Evolutionary conservation across 163 green algal genomes (phyloP).

Genomic region (Chloromonas sp.): DNA sequence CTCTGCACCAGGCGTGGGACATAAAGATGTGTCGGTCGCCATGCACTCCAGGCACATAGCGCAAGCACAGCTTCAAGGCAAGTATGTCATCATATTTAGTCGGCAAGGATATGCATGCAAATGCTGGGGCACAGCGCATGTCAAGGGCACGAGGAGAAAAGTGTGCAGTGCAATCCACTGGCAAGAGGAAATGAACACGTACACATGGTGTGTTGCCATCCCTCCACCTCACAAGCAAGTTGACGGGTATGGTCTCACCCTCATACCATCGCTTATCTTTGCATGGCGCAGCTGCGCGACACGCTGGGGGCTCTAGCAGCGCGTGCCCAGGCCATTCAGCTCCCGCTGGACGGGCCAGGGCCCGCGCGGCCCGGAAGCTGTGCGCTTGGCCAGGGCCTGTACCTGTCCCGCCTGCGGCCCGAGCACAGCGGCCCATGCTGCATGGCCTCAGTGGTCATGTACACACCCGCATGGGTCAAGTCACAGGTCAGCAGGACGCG

Average conservation of each 20-base stretch:
- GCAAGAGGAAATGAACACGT: background rate
- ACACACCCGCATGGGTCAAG: constrained; percentile 65
- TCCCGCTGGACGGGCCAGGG: constrained; percentile 14
- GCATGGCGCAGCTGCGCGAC: constrained; percentile 49
- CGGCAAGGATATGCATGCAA: no score
- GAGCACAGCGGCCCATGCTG: background rate
- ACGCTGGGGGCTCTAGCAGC: constrained; percentile 52
- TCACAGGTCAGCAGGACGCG: constrained; percentile 34
- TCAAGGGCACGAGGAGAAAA: no score
- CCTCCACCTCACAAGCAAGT: background rate
- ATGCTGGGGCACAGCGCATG: no score
- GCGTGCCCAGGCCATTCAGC: constrained; percentile 40
- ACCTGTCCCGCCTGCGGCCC: constrained; percentile 2
- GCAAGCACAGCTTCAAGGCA: background rate
- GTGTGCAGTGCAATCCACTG: no score
- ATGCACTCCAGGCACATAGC: background rate
- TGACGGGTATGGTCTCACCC: background rate
- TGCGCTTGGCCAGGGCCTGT: background rate
- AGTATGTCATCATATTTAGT: no score
- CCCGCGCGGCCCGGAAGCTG: background rate
- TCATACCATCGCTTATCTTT: background rate
- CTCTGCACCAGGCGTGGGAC: background rate
- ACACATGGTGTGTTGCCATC: background rate
- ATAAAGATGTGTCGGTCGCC: background rate
- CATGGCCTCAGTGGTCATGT: constrained; percentile 53